phyloP scores from a whole-genome alignment of 495 filamentous ascomycete species.

The Friedmanniomyces endolithicus region DNA sequence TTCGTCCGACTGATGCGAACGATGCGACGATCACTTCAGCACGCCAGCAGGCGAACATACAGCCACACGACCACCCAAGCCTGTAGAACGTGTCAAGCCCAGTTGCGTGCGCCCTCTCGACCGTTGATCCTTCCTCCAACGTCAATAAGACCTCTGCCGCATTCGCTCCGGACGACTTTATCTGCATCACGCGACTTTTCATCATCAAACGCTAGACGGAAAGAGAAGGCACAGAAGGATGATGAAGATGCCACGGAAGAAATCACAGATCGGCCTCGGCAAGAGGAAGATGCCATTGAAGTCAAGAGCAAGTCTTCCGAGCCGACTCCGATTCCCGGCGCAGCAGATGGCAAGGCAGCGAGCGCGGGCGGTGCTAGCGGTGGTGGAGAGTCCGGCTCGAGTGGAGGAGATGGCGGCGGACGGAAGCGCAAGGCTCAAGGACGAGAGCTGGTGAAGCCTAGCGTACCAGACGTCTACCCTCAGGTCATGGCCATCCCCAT shows the following conservation, averaged over 20 bases:
- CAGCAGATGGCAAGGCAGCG: conserved; percentile 20
- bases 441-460: conserved; percentile 68
- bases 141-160: neutral
- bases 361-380: conserved; percentile 34
- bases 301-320: conserved; percentile 37
- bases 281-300: conserved; percentile 26
- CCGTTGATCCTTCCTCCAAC: neutral
- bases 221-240: conserved; percentile 27
- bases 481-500: conserved; percentile 99
- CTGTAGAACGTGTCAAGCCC: conserved; percentile 14
- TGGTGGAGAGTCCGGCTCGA: conserved; percentile 35
- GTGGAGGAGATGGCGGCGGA: conserved; percentile 48
- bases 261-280: conserved; percentile 30
- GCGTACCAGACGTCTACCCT: conserved; percentile 88
- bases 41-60: conserved; percentile 5
- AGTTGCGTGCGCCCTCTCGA: conserved; percentile 4
- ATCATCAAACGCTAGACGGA: conserved; percentile 25
- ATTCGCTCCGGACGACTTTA: conserved; percentile 1
- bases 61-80: neutral
- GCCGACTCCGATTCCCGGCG: conserved; percentile 28
- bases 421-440: conserved; percentile 48
- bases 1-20: neutral
- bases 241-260: conserved; percentile 40
- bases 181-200: conserved; percentile 28
- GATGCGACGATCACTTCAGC: conserved; percentile 4